A percentile compares a stretch with the other conserved stretches of the same genome.
Evolutionary conservation across 2,329 filamentous ascomycete genomes (phyloP).

Genomic region (Stemphylium vesicarium): DNA sequence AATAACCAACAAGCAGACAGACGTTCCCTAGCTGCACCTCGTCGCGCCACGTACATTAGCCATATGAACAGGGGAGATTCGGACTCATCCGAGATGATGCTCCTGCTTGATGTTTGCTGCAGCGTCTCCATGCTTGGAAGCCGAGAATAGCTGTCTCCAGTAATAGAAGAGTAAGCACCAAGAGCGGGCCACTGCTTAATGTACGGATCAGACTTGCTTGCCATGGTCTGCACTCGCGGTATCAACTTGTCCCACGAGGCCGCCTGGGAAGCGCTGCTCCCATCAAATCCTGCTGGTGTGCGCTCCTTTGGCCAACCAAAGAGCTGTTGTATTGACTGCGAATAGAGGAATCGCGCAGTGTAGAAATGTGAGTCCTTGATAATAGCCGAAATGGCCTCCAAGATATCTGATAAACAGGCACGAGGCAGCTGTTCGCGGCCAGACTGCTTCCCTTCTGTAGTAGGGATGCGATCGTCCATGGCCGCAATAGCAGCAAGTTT

Average conservation of each 20-base stretch:
- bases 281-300: constrained; percentile 26
- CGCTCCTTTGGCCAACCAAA: constrained; percentile 42
- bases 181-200: constrained; percentile 54
- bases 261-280: constrained; percentile 19
- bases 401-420: constrained; percentile 69
- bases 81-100: constrained; percentile 49
- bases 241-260: constrained; percentile 44
- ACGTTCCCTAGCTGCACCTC: constrained; percentile 49
- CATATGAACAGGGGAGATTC: constrained; percentile 57
- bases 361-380: constrained; percentile 80
- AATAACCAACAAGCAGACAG: constrained; percentile 52
- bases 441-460: constrained; percentile 23
- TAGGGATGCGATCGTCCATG: constrained; percentile 30
- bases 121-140: constrained; percentile 44
- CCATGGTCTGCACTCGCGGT: constrained; percentile 48
- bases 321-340: constrained; percentile 46
- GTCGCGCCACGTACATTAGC: constrained; percentile 55
- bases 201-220: constrained; percentile 48
- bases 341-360: constrained; percentile 66
- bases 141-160: constrained; percentile 39
- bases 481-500: constrained; percentile 62
- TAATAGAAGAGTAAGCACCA: constrained; percentile 39
- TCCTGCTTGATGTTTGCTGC: constrained; percentile 35
- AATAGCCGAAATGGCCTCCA: constrained; percentile 79
- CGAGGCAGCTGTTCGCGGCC: constrained; percentile 46